Base-by-base conservation (phyloP, 164 flowering plant genomes). In the Akebia trifoliata region DNA sequence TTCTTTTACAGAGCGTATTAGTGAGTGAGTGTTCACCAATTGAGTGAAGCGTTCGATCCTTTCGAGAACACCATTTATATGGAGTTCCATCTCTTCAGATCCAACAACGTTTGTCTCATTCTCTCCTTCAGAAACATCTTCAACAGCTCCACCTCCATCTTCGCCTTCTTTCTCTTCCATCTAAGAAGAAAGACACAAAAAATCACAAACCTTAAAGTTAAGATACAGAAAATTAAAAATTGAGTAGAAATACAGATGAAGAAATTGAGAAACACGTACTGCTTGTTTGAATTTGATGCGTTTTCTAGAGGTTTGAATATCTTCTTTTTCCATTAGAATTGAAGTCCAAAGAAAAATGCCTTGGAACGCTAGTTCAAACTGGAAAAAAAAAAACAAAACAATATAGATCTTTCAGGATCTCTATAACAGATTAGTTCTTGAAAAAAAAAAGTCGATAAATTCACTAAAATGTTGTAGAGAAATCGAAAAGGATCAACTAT, bases 41-140 rank as follows among this genome's bases (percentile, higher is more conserved):
- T 81, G 79, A 64, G 93, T 87, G 75, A 81, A 91, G 60, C 62
- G 63, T 40, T 87, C 80, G 10, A 87, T 87, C 81, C 76, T 84
- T 54, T 84, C 87, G 44, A 71, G 84, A 57, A 91, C 70, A 29
- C 51, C 63, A 68, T 65, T 40, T 60, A 91, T 75, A 30, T 64
- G 71, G 54, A 66, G 69, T 54, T 80, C 83, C 84, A 84, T 73
- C 71, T 85, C 90, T 61, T 87, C 94, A 29, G 97, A 85, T 57
- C 73, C 86, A 11, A 48, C 54, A 44, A 61, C n/a, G 44, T 30
- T 59, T 8, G 62, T 32, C 30, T 71, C 83, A 12, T 65, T 81
- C 54, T 77, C 86, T 59, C 63, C 74, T 24, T 63, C 83, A 12
- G 50, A 56, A 10, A 40, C 50, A 63, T 68, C 61, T 17, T 44